A percentile compares a stretch with the other conserved stretches of the same genome.
These are phyloP conservation scores for Cyamopsis tetragonoloba DNA, from an alignment of 306 rosid species.

Conservation along the genomic window DNA sequence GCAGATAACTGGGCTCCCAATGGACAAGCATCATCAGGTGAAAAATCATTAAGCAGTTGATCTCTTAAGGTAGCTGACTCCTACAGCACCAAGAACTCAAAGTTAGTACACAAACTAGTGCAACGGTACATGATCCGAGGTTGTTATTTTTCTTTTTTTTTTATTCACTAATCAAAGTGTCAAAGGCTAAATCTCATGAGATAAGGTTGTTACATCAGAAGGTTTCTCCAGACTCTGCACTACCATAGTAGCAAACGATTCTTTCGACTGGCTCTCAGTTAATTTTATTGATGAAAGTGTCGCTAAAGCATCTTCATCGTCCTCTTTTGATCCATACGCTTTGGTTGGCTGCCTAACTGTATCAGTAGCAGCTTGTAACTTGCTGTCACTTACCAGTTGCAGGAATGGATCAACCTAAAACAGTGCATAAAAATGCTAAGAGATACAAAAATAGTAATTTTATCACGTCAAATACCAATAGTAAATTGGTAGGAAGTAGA, in stretches of 20 bases:
- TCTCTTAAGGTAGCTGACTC: slow-evolving; percentile 55
- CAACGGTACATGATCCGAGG: neutral
- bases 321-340: slow-evolving; percentile 72
- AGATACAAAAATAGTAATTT: neutral
- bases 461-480: slow-evolving; percentile 3
- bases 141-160: too few relatives aligned
- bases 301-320: slow-evolving; percentile 56
- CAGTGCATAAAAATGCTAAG: slow-evolving; percentile 10
- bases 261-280: slow-evolving; percentile 63
- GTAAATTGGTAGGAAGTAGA: neutral
- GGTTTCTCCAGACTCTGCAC: slow-evolving; percentile 53
- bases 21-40: slow-evolving; percentile 81
- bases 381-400: slow-evolving; percentile 54
- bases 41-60: slow-evolving; percentile 51
- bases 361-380: slow-evolving; percentile 53
- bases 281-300: slow-evolving; percentile 51
- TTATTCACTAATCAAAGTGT: too few relatives aligned
- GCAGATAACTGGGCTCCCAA: slow-evolving; percentile 55
- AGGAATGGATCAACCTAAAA: slow-evolving; percentile 82
- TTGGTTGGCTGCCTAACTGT: slow-evolving; percentile 28
- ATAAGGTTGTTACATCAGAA: slow-evolving; percentile 42
- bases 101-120: slow-evolving; percentile 15
- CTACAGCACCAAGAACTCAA: slow-evolving; percentile 31
- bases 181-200: too few relatives aligned
- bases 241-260: slow-evolving; percentile 62